These are phyloP conservation scores for Podila horticola DNA, from an alignment of 192 early-diverging fungal species.

Conservation along the genomic window DNA sequence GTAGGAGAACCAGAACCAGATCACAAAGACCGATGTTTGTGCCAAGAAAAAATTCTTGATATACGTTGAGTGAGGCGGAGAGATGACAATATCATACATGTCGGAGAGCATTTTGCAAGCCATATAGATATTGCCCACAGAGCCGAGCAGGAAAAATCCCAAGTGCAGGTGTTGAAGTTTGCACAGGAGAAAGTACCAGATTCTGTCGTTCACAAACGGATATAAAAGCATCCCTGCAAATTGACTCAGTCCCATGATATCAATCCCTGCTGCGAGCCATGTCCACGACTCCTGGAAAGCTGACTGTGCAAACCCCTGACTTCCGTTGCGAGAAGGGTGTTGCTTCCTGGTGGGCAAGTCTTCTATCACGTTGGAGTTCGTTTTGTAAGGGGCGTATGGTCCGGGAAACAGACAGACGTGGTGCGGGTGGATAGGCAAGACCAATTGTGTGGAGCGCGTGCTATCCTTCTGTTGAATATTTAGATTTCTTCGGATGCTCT, in stretches of 20 bases:
- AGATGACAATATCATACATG: slow-evolving; percentile 62
- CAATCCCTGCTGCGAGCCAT: slow-evolving; percentile 26
- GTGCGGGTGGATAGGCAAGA: slow-evolving; percentile 11
- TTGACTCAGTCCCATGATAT: slow-evolving; percentile 37
- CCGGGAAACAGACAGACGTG: slow-evolving; percentile 34
- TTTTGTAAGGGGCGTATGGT: slow-evolving; percentile 30
- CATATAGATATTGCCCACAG: slow-evolving; percentile 61
- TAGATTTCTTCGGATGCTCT: not conserved
- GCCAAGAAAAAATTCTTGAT: slow-evolving; percentile 56
- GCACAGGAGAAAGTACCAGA: slow-evolving; percentile 60
- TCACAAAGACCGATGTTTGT: slow-evolving; percentile 53
- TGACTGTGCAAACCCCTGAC: not conserved
- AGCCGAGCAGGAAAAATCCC: slow-evolving; percentile 67
- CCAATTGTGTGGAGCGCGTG: not conserved
- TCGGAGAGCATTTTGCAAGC: slow-evolving; percentile 64
- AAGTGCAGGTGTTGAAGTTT: slow-evolving; percentile 63
- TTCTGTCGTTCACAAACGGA: slow-evolving; percentile 58
- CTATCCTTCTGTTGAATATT: not conserved
- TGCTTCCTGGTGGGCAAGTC: not conserved
- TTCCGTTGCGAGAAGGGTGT: not conserved
- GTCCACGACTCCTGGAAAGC: slow-evolving; percentile 22
- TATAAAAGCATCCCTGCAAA: slow-evolving; percentile 42
- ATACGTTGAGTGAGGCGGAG: slow-evolving; percentile 30
- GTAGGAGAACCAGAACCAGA: slow-evolving; percentile 67
- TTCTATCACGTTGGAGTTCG: slow-evolving; percentile 18